Base-by-base conservation (phyloP, 176 grass and related monocot genomes). In the Puccinellia tenuiflora region DNA sequence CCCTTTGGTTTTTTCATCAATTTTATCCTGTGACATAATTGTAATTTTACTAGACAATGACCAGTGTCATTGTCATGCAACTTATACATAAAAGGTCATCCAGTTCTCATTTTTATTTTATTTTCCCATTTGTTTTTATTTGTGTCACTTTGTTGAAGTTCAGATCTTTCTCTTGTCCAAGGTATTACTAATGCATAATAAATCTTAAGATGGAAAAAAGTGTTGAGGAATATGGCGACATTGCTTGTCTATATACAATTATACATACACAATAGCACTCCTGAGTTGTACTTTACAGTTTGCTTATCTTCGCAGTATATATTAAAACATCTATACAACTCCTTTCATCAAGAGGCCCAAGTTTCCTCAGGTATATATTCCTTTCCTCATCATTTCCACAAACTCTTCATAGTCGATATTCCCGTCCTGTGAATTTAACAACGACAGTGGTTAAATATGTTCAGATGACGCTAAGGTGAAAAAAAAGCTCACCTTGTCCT, bases 361-460 rank as follows among this genome's bases (percentile, higher is more conserved):
- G 74, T 25, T 67, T 68, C 66, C 35, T 88, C 78, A 84, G 65
- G 73, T 48, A 73, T 80, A 76, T 46, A 62, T 85, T 93, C 86
- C 84, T 88, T 92, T 92, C 83, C 78, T 91, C 88, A 97, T 93
- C 91, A 93, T 91, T 80, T 93, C 86, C 66, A 87, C 92, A 81
- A 93, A 95, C 69, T 98, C 92, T 81, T 86, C 92, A 30, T 92
- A 94, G 72, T 90, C 90, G 30, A 97, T 94, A 72, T 38, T 94
- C 22, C 90, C 90, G 62, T 97, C 92, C 88, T 92, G 84, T 61
- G 29, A 80, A 84, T 83, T 85, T 35, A 67, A 7, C 59, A 28
- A 34, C 35, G 39, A 14, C 12, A 67, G 40, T 28, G 34, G 57
- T 83, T 47, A 85, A 69, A 68, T 64, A 21, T 64, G 46, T 74